phyloP scores from a whole-genome alignment of 371 early-diverging fungal genomes.

The Lichtheimia corymbifera region DNA sequence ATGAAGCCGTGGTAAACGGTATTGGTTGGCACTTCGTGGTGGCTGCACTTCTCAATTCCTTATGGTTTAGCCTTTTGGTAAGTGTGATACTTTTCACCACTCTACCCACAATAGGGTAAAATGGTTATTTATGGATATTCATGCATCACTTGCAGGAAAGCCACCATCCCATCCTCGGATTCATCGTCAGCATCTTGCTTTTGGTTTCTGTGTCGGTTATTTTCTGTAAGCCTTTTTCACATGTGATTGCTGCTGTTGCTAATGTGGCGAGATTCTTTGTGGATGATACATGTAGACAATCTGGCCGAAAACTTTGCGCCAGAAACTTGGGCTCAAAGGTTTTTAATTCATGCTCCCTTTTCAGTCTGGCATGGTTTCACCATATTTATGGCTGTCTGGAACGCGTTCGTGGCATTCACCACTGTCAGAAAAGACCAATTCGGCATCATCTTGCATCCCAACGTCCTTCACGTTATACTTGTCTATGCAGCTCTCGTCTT shows the following conservation, averaged over 20 bases:
- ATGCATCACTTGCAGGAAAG: conserved; percentile 9
- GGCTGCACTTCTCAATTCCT: conserved; percentile 56
- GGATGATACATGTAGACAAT: conserved; percentile 33
- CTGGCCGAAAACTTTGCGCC: conserved; percentile 46
- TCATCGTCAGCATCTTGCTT: conserved; percentile 41
- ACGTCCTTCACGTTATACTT: conserved; percentile 44
- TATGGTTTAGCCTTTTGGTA: conserved; percentile 67
- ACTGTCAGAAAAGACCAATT: conserved; percentile 30
- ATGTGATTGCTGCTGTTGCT: too few relatives aligned
- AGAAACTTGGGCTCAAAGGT: conserved; percentile 41
- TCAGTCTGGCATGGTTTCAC: conserved; percentile 74
- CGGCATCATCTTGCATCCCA: conserved; percentile 21
- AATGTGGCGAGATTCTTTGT: too few relatives aligned
- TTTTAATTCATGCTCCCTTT: conserved; percentile 73
- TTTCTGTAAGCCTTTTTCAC: conserved; percentile 1
- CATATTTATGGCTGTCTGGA: conserved; percentile 57
- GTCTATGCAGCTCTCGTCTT: conserved; percentile 54
- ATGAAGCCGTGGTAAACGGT: conserved; percentile 61
- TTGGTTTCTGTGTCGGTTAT: conserved; percentile 24
- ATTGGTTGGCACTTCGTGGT: conserved; percentile 67
- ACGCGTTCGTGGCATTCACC: conserved; percentile 61
- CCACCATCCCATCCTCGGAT: conserved; percentile 36
- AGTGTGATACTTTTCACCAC: conserved; percentile 10
- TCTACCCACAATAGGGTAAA: too few relatives aligned
- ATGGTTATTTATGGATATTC: too few relatives aligned